These are phyloP conservation scores for Dichotomocladium elegans DNA, from an alignment of 371 early-diverging fungal species.

Conservation along the genomic window DNA sequence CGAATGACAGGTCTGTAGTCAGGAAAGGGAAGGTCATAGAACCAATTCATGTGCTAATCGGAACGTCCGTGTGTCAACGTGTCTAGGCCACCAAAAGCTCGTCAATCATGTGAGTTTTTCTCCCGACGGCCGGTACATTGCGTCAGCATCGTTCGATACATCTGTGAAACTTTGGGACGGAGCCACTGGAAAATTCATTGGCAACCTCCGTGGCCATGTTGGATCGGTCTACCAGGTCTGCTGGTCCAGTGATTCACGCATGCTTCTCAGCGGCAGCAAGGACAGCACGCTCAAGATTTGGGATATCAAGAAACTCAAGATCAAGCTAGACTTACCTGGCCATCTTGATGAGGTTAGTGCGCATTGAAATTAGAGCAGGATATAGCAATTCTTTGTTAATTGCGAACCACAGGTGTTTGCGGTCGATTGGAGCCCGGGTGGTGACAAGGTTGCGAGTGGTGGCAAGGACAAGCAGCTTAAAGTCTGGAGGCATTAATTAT, in stretches of 20 bases:
- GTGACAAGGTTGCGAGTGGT: constrained; percentile 90
- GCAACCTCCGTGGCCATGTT: constrained; percentile 92
- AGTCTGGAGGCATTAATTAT: constrained; percentile 56
- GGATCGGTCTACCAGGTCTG: constrained; percentile 92
- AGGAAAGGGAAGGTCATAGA: neutral
- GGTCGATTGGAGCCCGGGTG: constrained; percentile 94
- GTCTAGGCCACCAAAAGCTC: constrained; percentile 90
- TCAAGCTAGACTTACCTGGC: constrained; percentile 91
- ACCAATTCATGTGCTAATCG: constrained; percentile 1
- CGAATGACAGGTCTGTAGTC: constrained; percentile 70
- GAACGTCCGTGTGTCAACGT: neutral
- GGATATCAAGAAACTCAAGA: constrained; percentile 84
- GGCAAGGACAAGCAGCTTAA: constrained; percentile 91
- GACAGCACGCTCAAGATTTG: constrained; percentile 94
- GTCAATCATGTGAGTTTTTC: constrained; percentile 94
- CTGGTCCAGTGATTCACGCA: constrained; percentile 90
- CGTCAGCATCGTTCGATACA: constrained; percentile 97
- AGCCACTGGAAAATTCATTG: constrained; percentile 86
- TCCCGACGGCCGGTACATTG: constrained; percentile 89
- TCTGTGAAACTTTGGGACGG: constrained; percentile 98
- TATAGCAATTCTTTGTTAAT: neutral
- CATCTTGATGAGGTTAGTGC: constrained; percentile 80
- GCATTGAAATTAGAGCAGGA: neutral
- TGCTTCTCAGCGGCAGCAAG: constrained; percentile 86
- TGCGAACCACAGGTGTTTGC: constrained; percentile 63